These are phyloP conservation scores for Pestalotiopsis sp. DNA, from an alignment of 2,329 filamentous ascomycete species.

Conservation along the genomic window DNA sequence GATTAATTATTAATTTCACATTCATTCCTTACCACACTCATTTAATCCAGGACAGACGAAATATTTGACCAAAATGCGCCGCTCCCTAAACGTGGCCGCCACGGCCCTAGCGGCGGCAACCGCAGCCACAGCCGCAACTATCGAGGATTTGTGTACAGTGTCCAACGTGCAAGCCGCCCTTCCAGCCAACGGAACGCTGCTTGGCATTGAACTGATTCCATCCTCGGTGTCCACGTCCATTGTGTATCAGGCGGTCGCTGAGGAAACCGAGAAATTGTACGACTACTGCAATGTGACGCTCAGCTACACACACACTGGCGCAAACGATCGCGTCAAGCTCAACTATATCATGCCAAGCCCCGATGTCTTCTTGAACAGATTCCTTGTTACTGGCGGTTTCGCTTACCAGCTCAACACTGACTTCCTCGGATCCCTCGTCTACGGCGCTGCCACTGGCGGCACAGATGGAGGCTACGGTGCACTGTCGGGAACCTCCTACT, in stretches of 20 bases:
- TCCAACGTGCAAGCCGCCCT: slow-evolving; percentile 44
- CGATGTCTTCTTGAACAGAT: slow-evolving; percentile 40
- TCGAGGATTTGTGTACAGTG: slow-evolving; percentile 43
- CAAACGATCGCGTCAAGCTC: slow-evolving; percentile 22
- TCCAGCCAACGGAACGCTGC: slow-evolving; percentile 42
- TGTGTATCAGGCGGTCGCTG: slow-evolving; percentile 37
- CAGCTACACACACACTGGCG: slow-evolving; percentile 4
- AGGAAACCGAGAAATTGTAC: slow-evolving; percentile 27
- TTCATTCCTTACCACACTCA: background rate
- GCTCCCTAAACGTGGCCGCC: background rate
- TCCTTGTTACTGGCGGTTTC: slow-evolving; percentile 1
- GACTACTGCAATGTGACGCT: slow-evolving; percentile 11
- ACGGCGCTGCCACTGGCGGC: slow-evolving; percentile 7
- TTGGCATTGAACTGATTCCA: slow-evolving; percentile 42
- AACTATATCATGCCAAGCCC: slow-evolving; percentile 9
- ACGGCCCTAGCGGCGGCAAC: slow-evolving; percentile 8
- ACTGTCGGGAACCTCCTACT: slow-evolving; percentile 8
- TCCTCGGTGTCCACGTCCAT: slow-evolving; percentile 41
- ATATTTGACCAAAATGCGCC: slow-evolving; percentile 1
- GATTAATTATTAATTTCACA: background rate
- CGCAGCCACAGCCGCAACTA: slow-evolving; percentile 32
- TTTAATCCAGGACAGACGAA: background rate
- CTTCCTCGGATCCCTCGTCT: slow-evolving; percentile 6
- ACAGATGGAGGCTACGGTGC: slow-evolving; percentile 9
- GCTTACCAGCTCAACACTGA: slow-evolving; percentile 5